Percentiles rank a stretch among this genome's conserved stretches.
phyloP scores from a whole-genome alignment of 371 early-diverging fungal genomes.

The Mucor lusitanicus region DNA sequence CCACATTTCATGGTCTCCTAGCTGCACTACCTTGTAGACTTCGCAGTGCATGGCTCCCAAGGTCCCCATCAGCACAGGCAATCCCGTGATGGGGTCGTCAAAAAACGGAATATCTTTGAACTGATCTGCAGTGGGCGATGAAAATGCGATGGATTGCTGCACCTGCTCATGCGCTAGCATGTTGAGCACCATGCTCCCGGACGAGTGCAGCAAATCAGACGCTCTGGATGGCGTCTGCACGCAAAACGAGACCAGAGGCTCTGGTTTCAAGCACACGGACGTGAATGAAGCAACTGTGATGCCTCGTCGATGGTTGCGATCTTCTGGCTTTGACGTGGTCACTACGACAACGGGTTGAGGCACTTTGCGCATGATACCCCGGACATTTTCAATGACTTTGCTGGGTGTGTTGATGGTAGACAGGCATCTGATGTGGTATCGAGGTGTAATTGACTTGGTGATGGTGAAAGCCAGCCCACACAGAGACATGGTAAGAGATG shows the following conservation, averaged over 20 bases:
- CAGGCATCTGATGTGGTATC: background rate
- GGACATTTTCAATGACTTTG: conserved; percentile 46
- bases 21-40: conserved; percentile 42
- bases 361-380: conserved; percentile 64
- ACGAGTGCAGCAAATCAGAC: conserved; percentile 54
- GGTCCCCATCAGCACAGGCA: conserved; percentile 64
- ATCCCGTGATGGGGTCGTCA: conserved; percentile 51
- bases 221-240: conserved; percentile 68
- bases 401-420: conserved; percentile 5
- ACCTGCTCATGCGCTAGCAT: conserved; percentile 61
- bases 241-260: conserved; percentile 67
- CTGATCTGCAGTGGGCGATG: conserved; percentile 56
- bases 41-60: conserved; percentile 68
- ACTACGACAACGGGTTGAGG: conserved; percentile 68
- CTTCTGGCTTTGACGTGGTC: conserved; percentile 47
- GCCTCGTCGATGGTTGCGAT: conserved; percentile 53
- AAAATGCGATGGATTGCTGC: conserved; percentile 63
- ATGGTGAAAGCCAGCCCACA: background rate
- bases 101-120: conserved; percentile 61
- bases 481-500: background rate
- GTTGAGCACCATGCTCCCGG: conserved; percentile 66
- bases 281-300: conserved; percentile 74
- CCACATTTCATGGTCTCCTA: conserved; percentile 76
- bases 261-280: conserved; percentile 67
- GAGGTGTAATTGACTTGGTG: background rate